Conservation (phyloP, 495 filamentous ascomycete species). For the Podospora australis region DNA sequence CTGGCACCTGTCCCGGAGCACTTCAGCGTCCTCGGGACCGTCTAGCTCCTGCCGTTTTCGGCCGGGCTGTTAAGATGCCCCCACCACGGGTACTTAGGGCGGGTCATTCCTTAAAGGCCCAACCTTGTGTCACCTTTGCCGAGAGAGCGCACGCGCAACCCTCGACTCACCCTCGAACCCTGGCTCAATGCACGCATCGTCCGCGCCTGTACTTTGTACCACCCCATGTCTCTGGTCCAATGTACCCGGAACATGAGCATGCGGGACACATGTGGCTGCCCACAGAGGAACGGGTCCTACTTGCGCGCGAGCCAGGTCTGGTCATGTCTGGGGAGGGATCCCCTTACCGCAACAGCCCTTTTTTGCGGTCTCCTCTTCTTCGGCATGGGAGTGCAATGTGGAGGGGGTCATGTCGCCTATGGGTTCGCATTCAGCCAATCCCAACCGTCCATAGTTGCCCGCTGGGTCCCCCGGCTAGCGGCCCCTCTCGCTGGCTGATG, state of each 20-base stretch:
- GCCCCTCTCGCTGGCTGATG: constrained; percentile 1
- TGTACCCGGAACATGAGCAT: constrained; percentile 18
- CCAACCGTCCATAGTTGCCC: background rate
- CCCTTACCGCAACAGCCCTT: constrained; percentile 7
- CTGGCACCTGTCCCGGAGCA: too few relatives aligned
- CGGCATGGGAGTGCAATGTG: too few relatives aligned
- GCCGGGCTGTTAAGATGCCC: background rate
- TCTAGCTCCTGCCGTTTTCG: constrained; percentile 13
- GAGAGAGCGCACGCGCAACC: constrained; percentile 1
- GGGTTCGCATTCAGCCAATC: constrained; percentile 8
- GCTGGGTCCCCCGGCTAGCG: constrained; percentile 3
- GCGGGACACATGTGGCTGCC: constrained; percentile 21
- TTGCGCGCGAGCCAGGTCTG: constrained; percentile 4
- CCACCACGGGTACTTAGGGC: background rate
- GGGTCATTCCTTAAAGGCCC: background rate
- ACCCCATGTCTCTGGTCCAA: background rate
- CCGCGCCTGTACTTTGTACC: background rate
- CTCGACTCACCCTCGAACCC: background rate
- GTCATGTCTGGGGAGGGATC: constrained; percentile 10
- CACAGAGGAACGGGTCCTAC: constrained; percentile 6
- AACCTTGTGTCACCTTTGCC: background rate
- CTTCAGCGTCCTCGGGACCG: background rate
- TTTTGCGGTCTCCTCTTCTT: background rate
- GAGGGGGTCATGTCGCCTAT: too few relatives aligned
- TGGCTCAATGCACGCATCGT: background rate